Base-by-base conservation (phyloP, 306 rosid genomes). In the Vicia faba region DNA sequence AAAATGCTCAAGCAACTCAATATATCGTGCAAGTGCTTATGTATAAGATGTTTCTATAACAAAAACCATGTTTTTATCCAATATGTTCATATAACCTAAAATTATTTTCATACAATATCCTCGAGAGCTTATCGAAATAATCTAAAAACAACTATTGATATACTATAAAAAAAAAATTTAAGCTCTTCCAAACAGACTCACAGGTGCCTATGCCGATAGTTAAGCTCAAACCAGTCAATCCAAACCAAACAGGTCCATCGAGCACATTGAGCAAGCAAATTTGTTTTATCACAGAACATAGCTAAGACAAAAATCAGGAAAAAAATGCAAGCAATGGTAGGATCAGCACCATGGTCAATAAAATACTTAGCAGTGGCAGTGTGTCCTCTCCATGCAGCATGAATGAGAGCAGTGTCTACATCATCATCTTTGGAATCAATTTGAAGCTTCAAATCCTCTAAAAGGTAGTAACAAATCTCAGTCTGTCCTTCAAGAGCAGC, bases 331-430 rank as follows among this genome's bases (percentile, higher is more conserved):
- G 97, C 77, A 25, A 84, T 78, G 5, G 78, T 61, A 33, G 80
- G 96, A 81, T 82, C 83, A 46, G 96, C 89, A 79, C 90, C 91
- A 18, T 50, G 64, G 53, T 89, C 92, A 13, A 90, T 40, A n/a
- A 93, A 87, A 79, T 75, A 84, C 39, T 81, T 88, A 39, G 96
- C 98, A 36, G 98, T 93, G 19, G n/a, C 81, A 1, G 83, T 83
- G 49, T 84, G 95, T 16, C 97, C 95, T 71, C 83, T 91, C 58
- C 92, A 90, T 36, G 93, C 91, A 79, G 96, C 95, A 78, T 93
- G 98, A 83, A 89, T 78, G 38, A 93, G 91, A 29, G 98, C 86
- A 49, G 98, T 90, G 63, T 93, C 48, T 75, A 97, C 97, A 50
- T 93, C 99, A 58, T 93, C 99, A 13, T 93, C 99, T 72, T 63